Conservation (phyloP, 371 early-diverging fungal species). For the Aphelidium insulamus region DNA sequence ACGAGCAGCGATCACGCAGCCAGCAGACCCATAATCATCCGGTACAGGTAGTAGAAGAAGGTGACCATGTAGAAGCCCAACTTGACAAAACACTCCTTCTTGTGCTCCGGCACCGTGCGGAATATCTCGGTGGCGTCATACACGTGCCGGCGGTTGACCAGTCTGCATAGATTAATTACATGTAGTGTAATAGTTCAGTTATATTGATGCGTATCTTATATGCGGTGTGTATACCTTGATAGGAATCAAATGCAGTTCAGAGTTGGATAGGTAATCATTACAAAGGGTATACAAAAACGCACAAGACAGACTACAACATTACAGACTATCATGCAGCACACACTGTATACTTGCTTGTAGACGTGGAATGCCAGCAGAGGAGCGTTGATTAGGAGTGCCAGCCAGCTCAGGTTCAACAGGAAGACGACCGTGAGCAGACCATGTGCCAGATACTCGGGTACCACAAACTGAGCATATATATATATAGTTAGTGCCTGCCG, state of each 20-base stretch:
- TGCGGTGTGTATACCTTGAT: too few species aligned
- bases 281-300: too few species aligned
- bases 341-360: conserved; percentile 35
- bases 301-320: too few species aligned
- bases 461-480: conserved; percentile 41
- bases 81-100: conserved; percentile 84
- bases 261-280: too few species aligned
- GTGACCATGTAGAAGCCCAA: conserved; percentile 77
- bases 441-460: conserved; percentile 76
- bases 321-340: not conserved
- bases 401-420: conserved; percentile 63
- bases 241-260: too few species aligned
- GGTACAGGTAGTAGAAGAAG: conserved; percentile 78
- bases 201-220: too few species aligned
- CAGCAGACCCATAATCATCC: conserved; percentile 9
- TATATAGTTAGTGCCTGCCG: not conserved
- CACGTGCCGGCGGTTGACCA: conserved; percentile 56
- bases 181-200: too few species aligned
- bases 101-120: conserved; percentile 63
- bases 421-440: conserved; percentile 55
- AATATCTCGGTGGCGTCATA: conserved; percentile 94
- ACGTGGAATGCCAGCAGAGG: conserved; percentile 66
- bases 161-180: too few species aligned
- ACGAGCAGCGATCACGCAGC: not conserved
- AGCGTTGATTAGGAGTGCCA: conserved; percentile 57